Evolutionary conservation across 768 basidiomycete species (phyloP).

Genomic region (Punctularia strigosozonata): DNA sequence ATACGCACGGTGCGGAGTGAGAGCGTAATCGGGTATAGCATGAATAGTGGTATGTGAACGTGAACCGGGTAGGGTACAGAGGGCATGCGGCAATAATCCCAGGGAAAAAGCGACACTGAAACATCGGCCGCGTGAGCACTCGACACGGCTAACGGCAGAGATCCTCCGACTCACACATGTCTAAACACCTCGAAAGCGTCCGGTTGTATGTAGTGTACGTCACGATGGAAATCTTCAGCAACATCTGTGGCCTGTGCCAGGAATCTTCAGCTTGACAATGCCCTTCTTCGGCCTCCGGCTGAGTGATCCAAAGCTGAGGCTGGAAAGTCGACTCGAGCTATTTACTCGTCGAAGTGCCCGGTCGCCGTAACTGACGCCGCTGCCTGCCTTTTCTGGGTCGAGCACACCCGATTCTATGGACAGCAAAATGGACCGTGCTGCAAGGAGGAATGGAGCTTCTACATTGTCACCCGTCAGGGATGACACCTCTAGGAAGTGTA

Average conservation of each 20-base stretch:
- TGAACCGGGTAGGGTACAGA: no score
- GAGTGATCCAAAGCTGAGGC: slow-evolving; percentile 77
- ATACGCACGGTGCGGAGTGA: no score
- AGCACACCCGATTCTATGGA: slow-evolving; percentile 84
- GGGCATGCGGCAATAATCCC: no score
- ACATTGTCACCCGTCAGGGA: slow-evolving; percentile 90
- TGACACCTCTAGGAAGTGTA: slow-evolving; percentile 90
- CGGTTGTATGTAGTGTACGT: no score
- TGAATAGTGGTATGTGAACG: no score
- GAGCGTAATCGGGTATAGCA: no score
- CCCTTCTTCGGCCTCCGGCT: slow-evolving; percentile 53
- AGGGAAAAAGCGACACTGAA: no score
- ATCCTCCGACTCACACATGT: no score
- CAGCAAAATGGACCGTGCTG: slow-evolving; percentile 78
- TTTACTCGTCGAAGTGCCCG: slow-evolving; percentile 84
- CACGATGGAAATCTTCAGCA: no score
- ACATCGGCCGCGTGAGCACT: no score
- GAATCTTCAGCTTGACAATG: slow-evolving; percentile 46
- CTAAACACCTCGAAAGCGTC: no score
- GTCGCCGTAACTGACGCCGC: slow-evolving; percentile 95
- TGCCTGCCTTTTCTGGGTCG: slow-evolving; percentile 90
- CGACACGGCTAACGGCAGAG: no score
- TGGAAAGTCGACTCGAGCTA: slow-evolving; percentile 80
- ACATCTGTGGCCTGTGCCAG: slow-evolving; percentile 42
- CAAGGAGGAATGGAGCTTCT: slow-evolving; percentile 82